Evolutionary conservation across 225 moss, liverwort and hornwort species (phyloP), one percentile per base, ranked within the genome.

Genomic region (Bryum argenteum): DNA sequence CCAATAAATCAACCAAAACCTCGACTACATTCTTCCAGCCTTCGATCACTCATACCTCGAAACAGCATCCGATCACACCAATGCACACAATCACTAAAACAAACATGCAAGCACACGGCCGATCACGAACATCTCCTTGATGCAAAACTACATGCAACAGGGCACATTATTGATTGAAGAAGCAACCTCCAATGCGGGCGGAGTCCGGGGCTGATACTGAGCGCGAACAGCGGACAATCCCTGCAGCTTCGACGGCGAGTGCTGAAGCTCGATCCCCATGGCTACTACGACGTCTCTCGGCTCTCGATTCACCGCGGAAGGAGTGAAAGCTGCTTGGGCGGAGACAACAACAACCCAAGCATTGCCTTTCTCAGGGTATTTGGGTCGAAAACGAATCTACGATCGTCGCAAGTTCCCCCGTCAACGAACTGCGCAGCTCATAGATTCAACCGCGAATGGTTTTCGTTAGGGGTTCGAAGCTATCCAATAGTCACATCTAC

Each of bases 251-350:
- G 72, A 33, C 71, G 68, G 67, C 63, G 71, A 74, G 59, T 73
- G 79, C 78, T 75, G 72, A 10, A 86, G 16, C 28, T 83, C 80
- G 58, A 86, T 75, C 71, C 86, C 86, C 86, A 86, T 86, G 53
- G 78, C 81, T 23, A 63, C 41, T 10, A n/a, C 48, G n/a, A 13
- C 69, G 18, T 55, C 59, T 24, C 8, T 39, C 20, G 61, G 61
- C 58, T 69, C 66, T 39, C 45, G 26, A 58, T 54, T 61, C 63
- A 69, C 64, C 61, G 23, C 71, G 9, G 38, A 20, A 26, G 52
- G 38, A 48, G 62, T 51, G 44, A 15, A 17, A 48, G 26, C 58
- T 24, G 74, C 48, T 39, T 2, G 2, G 58, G 18, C 54, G 67
- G 71, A 53, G 70, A 65, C 66, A 41, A 65, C 60, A 33, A 82